Percentiles rank a stretch among this genome's conserved stretches.
These are phyloP conservation scores for Calonectria multiphialidica DNA, from an alignment of 2,329 filamentous ascomycete species.

Conservation along the genomic window DNA sequence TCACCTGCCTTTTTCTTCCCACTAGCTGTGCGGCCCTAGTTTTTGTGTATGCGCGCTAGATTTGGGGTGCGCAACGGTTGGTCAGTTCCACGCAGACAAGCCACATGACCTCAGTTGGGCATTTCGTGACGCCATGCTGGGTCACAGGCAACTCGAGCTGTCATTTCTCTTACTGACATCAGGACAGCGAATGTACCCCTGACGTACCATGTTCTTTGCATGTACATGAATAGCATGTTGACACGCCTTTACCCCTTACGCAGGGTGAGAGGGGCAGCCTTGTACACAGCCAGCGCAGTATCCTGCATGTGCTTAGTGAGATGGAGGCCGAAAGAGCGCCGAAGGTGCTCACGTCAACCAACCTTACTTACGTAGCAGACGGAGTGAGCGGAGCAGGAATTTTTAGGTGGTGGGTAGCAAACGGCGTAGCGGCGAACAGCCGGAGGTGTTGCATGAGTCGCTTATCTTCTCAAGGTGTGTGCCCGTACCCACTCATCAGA, in stretches of 20 bases:
- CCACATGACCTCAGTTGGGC: constrained; percentile 44
- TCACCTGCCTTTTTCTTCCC: not conserved
- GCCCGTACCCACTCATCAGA: constrained; percentile 30
- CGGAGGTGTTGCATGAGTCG: constrained; percentile 21
- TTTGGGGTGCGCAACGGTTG: constrained; percentile 11
- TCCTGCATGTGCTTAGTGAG: constrained; percentile 31
- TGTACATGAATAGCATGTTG: constrained; percentile 24
- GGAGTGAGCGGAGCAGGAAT: not conserved
- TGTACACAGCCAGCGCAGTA: not conserved
- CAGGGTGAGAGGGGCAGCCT: not conserved
- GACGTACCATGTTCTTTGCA: constrained; percentile 11
- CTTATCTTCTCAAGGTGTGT: constrained; percentile 24
- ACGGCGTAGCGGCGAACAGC: constrained; percentile 32
- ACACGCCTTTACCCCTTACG: not conserved
- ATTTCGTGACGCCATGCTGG: constrained; percentile 44
- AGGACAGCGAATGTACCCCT: constrained; percentile 27
- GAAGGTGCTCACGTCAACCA: constrained; percentile 23
- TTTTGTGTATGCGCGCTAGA: not conserved
- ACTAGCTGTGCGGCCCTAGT: not conserved
- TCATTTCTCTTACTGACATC: constrained; percentile 25
- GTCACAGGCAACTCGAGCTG: constrained; percentile 38
- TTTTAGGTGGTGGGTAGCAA: constrained; percentile 7
- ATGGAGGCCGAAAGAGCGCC: constrained; percentile 12
- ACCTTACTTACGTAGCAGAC: not conserved
- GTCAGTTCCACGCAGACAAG: constrained; percentile 23